phyloP scores from a whole-genome alignment of 2,329 filamentous ascomycete species.

The Colletotrichum incanum region DNA sequence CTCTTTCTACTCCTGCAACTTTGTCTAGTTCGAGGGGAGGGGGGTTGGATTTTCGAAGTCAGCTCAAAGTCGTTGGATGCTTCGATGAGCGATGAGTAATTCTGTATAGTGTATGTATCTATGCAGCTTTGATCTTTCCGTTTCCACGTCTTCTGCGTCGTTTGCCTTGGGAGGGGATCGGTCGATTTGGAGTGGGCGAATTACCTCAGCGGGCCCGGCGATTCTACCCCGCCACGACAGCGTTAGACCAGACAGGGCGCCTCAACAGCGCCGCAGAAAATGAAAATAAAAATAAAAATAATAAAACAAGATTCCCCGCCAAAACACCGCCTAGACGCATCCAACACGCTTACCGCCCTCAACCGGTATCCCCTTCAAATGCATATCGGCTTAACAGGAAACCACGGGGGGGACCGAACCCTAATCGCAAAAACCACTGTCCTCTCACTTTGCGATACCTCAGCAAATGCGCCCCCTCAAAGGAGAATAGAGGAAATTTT shows the following conservation, averaged over 20 bases:
- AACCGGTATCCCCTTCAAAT: too few relatives aligned
- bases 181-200: constrained; percentile 1
- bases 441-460: constrained; percentile 22
- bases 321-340: constrained; percentile 11
- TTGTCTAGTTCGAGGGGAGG: background rate
- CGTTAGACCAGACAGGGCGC: background rate
- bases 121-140: constrained; percentile 25
- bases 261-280: background rate
- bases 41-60: background rate
- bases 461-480: constrained; percentile 13
- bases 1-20: constrained; percentile 2
- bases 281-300: background rate
- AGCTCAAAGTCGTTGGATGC: constrained; percentile 3
- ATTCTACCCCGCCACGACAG: constrained; percentile 24
- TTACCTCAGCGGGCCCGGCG: constrained; percentile 23
- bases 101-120: constrained; percentile 36
- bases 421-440: constrained; percentile 51
- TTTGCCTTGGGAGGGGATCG: background rate
- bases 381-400: constrained; percentile 20
- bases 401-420: constrained; percentile 43
- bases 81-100: constrained; percentile 23
- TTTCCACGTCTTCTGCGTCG: background rate
- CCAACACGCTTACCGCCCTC: background rate
- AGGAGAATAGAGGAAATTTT: constrained; percentile 40
- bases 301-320: constrained; percentile 20